These are phyloP conservation scores for Blumeria graminis DNA, from an alignment of 2,329 filamentous ascomycete genomes.

Conservation along the genomic window DNA sequence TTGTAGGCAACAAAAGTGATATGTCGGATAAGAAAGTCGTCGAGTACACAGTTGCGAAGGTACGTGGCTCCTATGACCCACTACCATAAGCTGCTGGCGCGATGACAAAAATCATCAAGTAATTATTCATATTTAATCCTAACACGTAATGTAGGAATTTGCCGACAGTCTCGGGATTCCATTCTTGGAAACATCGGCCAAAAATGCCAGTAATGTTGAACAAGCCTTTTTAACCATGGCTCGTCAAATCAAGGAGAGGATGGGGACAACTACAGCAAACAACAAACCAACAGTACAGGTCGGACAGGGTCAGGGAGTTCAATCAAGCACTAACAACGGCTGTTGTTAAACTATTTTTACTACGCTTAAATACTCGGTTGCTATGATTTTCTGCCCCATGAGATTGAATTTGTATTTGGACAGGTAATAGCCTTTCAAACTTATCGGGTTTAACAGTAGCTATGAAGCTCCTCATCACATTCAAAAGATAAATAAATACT, in stretches of 20 bases:
- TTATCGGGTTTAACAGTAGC: conserved; percentile 9
- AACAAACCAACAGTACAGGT: conserved; percentile 98
- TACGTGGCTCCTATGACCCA: conserved; percentile 21
- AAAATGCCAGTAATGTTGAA: conserved; percentile 98
- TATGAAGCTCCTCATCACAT: conserved; percentile 8
- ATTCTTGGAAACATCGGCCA: conserved; percentile 98
- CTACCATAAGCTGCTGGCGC: conserved; percentile 9
- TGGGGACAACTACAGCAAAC: conserved; percentile 84
- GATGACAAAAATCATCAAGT: conserved; percentile 4
- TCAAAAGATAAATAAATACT: conserved; percentile 11
- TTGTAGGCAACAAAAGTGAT: conserved; percentile 99
- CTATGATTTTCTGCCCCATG: conserved; percentile 9
- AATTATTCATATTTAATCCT: not conserved
- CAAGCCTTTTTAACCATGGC: conserved; percentile 99
- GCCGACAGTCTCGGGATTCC: conserved; percentile 96
- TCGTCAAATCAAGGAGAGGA: conserved; percentile 98
- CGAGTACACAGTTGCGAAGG: conserved; percentile 98
- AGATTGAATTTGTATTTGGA: conserved; percentile 15
- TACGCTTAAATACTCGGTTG: conserved; percentile 6
- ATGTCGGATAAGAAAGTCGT: conserved; percentile 99
- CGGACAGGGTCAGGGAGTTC: conserved; percentile 80
- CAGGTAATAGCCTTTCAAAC: conserved; percentile 12
- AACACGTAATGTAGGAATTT: conserved; percentile 47
- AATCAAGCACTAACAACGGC: conserved; percentile 59
- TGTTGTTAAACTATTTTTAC: conserved; percentile 48